Base-by-base conservation (phyloP, 139 green algal genomes). In the Nannochloris sp. region DNA sequence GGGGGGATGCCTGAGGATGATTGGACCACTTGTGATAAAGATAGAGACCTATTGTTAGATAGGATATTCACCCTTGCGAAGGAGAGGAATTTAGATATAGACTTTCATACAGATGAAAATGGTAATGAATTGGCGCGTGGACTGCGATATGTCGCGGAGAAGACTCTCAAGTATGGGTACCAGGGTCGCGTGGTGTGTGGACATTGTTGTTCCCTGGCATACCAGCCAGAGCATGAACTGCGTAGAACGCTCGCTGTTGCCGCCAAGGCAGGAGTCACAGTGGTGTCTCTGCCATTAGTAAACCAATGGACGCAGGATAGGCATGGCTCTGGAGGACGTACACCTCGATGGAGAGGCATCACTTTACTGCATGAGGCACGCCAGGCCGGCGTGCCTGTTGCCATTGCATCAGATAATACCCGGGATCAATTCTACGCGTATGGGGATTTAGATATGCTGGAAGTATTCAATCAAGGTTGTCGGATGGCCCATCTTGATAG, bases 71-170 rank as follows among this genome's bases (percentile, higher is more conserved):
- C 3, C 1, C 72, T 90, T 24, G 83, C 81, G 6, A 78, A 77
- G 57, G 71, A 85, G 59, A 71, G 77, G 0, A 55, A 77, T 61
- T 60, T 90, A 25, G 74, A 87, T 66, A 62, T 90, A 6, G 83
- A 90, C 67, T 90, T 90, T 61, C 83, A 90, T 72, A 69, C 77
- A 3, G 83, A 90, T 44, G 83, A 90, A 64, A 90, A 90, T 62
- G 80, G 82, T 19, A 90, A 90, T 63, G 75, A 78, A 55, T 37
- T 56, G 19, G 78, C 82, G 1, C 72, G 68, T 48, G 83, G 83
- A 12, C 71, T 90, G 69, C 71, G 76, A 5, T 75, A 87, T 62
- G 70, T 90, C 1, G 63, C 79, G 0, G 40, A 73, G n/a, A 85
- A 87, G 25, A 65, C 78, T 25, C 70, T 85, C 0, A 50, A 86